Evolutionary conservation across 1,139 yeast species (phyloP).

Genomic region (Pichia terricola): DNA sequence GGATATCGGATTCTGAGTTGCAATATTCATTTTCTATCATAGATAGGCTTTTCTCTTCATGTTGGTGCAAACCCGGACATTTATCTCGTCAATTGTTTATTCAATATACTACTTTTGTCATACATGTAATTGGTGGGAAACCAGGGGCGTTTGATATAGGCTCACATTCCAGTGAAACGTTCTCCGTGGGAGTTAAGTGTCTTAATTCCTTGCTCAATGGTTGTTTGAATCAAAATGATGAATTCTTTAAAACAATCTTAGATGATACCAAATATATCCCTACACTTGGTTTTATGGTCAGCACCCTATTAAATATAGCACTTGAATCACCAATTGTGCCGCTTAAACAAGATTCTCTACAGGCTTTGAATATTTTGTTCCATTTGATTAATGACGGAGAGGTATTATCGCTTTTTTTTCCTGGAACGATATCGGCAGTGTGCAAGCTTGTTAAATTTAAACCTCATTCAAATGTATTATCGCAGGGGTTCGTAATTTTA

Average conservation of each 20-base stretch:
- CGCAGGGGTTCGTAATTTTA: slow-evolving; percentile 27
- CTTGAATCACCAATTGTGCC: slow-evolving; percentile 21
- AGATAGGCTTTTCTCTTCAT: slow-evolving; percentile 30
- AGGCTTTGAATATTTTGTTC: slow-evolving; percentile 29
- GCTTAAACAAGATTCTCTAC: slow-evolving; percentile 29
- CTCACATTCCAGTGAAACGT: slow-evolving; percentile 30
- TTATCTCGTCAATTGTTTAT: slow-evolving; percentile 33
- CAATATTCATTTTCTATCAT: slow-evolving; percentile 36
- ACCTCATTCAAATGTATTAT: slow-evolving; percentile 35
- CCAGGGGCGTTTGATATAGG: slow-evolving; percentile 20
- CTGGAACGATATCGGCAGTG: slow-evolving; percentile 45
- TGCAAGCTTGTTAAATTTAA: slow-evolving; percentile 31
- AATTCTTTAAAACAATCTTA: slow-evolving; percentile 25
- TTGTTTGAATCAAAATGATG: slow-evolving; percentile 22
- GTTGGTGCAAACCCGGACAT: slow-evolving; percentile 36
- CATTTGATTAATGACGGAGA: slow-evolving; percentile 38
- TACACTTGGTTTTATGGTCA: slow-evolving; percentile 37
- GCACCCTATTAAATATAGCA: slow-evolving; percentile 33
- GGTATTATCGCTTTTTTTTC: slow-evolving; percentile 40
- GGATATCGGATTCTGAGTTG: slow-evolving; percentile 33
- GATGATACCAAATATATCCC: slow-evolving; percentile 30
- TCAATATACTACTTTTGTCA: slow-evolving; percentile 41
- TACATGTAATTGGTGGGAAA: slow-evolving; percentile 37
- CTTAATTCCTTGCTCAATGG: slow-evolving; percentile 25
- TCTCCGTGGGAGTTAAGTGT: slow-evolving; percentile 33